Base-by-base conservation (phyloP, 495 filamentous ascomycete species). In the Penicillium parvum region DNA sequence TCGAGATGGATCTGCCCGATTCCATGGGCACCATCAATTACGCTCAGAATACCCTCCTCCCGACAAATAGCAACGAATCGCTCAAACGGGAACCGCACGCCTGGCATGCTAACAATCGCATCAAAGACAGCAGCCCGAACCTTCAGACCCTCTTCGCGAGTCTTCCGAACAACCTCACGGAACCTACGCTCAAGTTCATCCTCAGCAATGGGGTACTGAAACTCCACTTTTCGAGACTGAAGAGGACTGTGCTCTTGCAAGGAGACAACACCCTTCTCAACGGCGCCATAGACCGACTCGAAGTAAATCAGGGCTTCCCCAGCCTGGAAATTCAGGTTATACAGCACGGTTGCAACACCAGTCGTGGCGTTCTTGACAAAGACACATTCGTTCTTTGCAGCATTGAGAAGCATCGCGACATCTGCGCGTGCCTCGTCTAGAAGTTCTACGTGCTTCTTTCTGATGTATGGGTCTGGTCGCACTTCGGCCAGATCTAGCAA, bases 11-110 rank as follows among this genome's bases (percentile, higher is more conserved):
- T 74, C 40, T 90, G 82, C 1, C 90, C 90, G 22, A 95, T 67
- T 4, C 85, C 84, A 58, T 95, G 89, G 3, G 88, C 89, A 3
- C 73, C 89, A 53, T 95, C 89, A n/a, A 95, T 65, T 15, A 83
- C 57, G 50, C 73, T 78, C 54, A 81, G 60, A 0, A 92, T 68
- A 0, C 75, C 79, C 15, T 79, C 63, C 39, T 78, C 72, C n/a
- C 69, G 71, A 53, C 89, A 91, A 1, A 79, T 71, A 0, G 58
- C 61, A 2, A 74, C 73, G 0, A 95, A 60, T 0, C 52, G 47
- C 55, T 90, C 85, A 61, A 87, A 95, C 1, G 90, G 90, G 50
- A 94, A 79, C 2, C 84, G 64, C 0, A 92, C 62, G 3, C 89
- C 90, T 0, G 90, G 90, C 28, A 83, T 61, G 17, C 80, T 85